phyloP scores from a whole-genome alignment of 305 asterid species.

The Lippia alba region DNA sequence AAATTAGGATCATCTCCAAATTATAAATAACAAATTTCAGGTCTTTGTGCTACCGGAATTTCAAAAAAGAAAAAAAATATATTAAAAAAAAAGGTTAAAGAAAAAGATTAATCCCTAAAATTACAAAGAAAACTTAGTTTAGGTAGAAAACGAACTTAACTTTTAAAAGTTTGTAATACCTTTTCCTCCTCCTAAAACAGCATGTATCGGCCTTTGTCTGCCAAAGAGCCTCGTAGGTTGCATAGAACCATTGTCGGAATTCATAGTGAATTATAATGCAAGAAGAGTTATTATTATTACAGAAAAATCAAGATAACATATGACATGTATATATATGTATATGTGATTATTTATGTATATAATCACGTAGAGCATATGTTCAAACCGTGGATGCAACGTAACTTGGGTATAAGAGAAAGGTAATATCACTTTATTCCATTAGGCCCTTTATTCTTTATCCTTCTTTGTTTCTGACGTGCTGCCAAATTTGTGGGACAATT shows the following conservation, averaged over 20 bases:
- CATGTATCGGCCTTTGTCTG: conserved; percentile 51
- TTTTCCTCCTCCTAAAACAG: conserved; percentile 61
- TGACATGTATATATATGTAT: background rate
- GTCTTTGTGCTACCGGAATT: too few species aligned
- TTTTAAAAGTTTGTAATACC: conserved; percentile 28
- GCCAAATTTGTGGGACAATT: background rate
- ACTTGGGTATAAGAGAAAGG: conserved; percentile 41
- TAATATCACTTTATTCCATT: conserved; percentile 23
- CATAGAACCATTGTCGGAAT: conserved; percentile 33
- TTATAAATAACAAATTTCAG: too few species aligned
- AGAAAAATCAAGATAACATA: background rate
- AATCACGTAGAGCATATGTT: conserved; percentile 33
- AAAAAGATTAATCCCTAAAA: too few species aligned
- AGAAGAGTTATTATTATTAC: background rate
- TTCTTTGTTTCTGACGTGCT: background rate
- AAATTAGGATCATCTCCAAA: too few species aligned
- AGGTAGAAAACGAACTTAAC: too few species aligned
- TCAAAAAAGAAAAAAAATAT: too few species aligned
- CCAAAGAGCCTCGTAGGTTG: conserved; percentile 44
- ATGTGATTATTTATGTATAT: background rate
- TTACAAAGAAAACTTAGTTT: too few species aligned
- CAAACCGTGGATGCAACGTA: conserved; percentile 45
- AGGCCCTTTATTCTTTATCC: background rate
- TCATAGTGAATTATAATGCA: background rate
- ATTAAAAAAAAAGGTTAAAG: too few species aligned